Conservation (phyloP, 2,329 filamentous ascomycete genomes). For the Trichoderma oligosporum region DNA sequence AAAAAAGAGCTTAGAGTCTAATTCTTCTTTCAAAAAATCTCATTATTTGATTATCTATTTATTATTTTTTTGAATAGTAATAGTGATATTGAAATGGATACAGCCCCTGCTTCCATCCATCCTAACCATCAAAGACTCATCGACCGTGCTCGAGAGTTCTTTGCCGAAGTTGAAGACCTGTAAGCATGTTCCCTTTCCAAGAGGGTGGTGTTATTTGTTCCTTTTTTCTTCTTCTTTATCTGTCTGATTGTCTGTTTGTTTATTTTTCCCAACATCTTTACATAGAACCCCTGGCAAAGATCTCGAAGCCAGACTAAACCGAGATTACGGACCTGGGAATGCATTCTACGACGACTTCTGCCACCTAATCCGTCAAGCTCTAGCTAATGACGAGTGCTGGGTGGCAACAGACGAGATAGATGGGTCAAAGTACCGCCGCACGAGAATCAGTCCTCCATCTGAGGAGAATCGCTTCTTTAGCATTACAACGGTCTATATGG, state of each 20-base stretch:
- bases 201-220: too few species aligned
- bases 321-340: constrained; percentile 41
- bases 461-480: constrained; percentile 48
- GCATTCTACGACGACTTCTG: constrained; percentile 42
- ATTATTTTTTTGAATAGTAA: too few species aligned
- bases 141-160: background rate
- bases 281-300: constrained; percentile 43
- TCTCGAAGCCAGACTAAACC: constrained; percentile 42
- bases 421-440: constrained; percentile 45
- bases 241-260: background rate
- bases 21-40: too few species aligned
- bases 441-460: constrained; percentile 44
- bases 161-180: constrained; percentile 3
- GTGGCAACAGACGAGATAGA: constrained; percentile 41
- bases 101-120: background rate
- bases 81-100: background rate
- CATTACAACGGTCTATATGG: constrained; percentile 57
- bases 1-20: too few species aligned
- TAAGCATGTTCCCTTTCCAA: background rate
- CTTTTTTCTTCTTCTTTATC: too few species aligned
- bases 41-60: too few species aligned
- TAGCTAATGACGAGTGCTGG: constrained; percentile 41
- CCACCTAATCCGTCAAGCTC: constrained; percentile 35
- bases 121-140: constrained; percentile 1
- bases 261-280: too few species aligned